A percentile compares a stretch with the other conserved stretches of the same genome.
Evolutionary conservation across 2,329 filamentous ascomycete species (phyloP).

Genomic region (Ceratocystis variospora): DNA sequence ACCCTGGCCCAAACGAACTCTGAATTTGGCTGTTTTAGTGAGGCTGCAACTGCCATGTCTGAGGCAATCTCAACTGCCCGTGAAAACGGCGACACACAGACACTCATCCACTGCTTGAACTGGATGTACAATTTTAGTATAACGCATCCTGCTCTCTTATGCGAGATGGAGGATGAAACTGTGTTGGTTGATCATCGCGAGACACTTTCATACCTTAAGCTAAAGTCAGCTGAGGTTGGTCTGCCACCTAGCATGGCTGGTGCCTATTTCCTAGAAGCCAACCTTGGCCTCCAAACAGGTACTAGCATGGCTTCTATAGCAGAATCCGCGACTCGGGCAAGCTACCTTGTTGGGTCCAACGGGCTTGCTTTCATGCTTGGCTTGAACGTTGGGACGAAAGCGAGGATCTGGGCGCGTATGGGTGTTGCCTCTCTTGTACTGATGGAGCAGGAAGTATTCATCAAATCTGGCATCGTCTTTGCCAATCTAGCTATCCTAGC

Average conservation of each 20-base stretch:
- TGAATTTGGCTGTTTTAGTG: conserved; percentile 81
- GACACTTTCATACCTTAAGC: conserved; percentile 67
- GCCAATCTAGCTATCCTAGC: conserved; percentile 48
- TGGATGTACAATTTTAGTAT: conserved; percentile 95
- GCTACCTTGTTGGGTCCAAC: conserved; percentile 7
- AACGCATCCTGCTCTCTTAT: conserved; percentile 63
- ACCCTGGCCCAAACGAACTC: conserved; percentile 88
- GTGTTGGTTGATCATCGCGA: conserved; percentile 69
- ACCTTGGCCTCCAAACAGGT: conserved; percentile 60
- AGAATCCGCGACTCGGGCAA: conserved; percentile 20
- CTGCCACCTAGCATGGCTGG: conserved; percentile 79
- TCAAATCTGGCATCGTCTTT: conserved; percentile 46
- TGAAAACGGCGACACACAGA: conserved; percentile 83
- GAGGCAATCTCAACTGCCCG: conserved; percentile 90
- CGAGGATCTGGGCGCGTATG: conserved; percentile 50
- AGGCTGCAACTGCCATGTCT: conserved; percentile 86
- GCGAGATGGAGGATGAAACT: conserved; percentile 53
- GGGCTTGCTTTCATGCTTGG: conserved; percentile 10
- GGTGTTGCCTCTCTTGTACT: conserved; percentile 41
- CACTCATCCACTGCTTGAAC: conserved; percentile 86
- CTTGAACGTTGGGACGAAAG: background rate
- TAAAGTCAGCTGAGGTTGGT: conserved; percentile 71
- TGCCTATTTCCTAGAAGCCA: conserved; percentile 73
- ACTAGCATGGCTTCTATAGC: conserved; percentile 45
- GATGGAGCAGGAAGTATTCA: conserved; percentile 52